Conservation (phyloP, 108 stramenopile species). For the Cyclotella sp. region DNA sequence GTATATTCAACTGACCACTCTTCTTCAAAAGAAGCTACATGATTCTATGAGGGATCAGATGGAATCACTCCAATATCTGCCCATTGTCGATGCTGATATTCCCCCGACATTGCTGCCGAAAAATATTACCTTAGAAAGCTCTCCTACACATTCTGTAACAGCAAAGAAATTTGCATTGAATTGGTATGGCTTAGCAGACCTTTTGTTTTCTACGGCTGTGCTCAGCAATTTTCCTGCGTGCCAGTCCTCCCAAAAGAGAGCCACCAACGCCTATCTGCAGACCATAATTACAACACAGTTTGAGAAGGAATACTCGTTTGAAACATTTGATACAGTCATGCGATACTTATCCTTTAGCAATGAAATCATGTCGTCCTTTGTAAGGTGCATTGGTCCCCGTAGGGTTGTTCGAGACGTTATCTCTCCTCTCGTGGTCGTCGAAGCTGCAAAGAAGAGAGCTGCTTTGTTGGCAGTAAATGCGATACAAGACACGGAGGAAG, state of each 20-base stretch:
- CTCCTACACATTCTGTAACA: background rate
- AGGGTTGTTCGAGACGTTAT: slow-evolving; percentile 33
- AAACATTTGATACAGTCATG: slow-evolving; percentile 15
- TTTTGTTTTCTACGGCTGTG: slow-evolving; percentile 15
- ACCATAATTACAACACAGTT: background rate
- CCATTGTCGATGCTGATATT: background rate
- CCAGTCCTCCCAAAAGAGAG: background rate
- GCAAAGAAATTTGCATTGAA: background rate
- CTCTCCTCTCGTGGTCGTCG: slow-evolving; percentile 12
- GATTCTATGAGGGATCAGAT: background rate
- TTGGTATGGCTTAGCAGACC: slow-evolving; percentile 31
- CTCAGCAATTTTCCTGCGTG: slow-evolving; percentile 8
- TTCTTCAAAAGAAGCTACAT: slow-evolving; percentile 15
- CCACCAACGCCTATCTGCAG: slow-evolving; percentile 1
- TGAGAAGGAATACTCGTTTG: background rate
- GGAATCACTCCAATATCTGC: background rate
- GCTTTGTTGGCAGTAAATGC: background rate
- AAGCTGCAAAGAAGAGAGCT: background rate
- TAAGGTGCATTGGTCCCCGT: slow-evolving; percentile 30
- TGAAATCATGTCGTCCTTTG: slow-evolving; percentile 27
- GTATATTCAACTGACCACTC: background rate
- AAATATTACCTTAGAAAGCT: slow-evolving; percentile 1
- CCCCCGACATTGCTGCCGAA: slow-evolving; percentile 5
- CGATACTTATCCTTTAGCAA: slow-evolving; percentile 24
- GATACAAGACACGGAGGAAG: background rate